Percentiles rank a stretch among this genome's conserved stretches.
These are phyloP conservation scores for Annulohypoxylon truncatum DNA, from an alignment of 2,329 filamentous ascomycete species.

Conservation along the genomic window DNA sequence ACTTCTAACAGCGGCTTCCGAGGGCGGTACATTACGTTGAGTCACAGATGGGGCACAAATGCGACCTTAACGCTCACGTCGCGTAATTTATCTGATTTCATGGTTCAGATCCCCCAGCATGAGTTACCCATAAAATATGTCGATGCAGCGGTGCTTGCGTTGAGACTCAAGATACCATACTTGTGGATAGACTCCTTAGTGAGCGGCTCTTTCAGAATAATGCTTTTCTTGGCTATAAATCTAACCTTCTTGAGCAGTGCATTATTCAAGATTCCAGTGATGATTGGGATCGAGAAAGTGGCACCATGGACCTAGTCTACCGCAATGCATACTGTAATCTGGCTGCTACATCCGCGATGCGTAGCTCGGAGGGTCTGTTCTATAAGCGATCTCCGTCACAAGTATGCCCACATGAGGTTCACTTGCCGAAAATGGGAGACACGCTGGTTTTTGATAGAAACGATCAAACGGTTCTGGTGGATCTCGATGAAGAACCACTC, in stretches of 20 bases:
- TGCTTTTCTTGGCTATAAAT: background rate
- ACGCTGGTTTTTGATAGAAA: background rate
- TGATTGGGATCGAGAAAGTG: slow-evolving; percentile 8
- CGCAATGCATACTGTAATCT: slow-evolving; percentile 13
- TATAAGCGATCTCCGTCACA: background rate
- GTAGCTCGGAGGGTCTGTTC: slow-evolving; percentile 10
- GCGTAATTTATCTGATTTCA: background rate
- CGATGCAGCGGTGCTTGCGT: background rate
- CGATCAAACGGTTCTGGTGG: background rate
- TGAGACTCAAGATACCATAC: background rate
- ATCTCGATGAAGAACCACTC: background rate
- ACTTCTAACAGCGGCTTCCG: background rate
- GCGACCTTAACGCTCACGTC: background rate
- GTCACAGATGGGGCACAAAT: background rate
- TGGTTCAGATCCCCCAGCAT: background rate
- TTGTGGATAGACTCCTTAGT: slow-evolving; percentile 11
- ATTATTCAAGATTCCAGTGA: slow-evolving; percentile 11
- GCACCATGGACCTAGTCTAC: slow-evolving; percentile 7
- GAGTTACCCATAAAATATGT: background rate
- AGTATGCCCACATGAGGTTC: background rate
- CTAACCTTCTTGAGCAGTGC: background rate
- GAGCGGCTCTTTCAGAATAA: background rate
- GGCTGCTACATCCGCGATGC: slow-evolving; percentile 8
- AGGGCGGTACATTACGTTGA: background rate
- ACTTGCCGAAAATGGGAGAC: background rate